Evolutionary conservation across 2,329 filamentous ascomycete genomes (phyloP).

Genomic region (Alternaria sp.): DNA sequence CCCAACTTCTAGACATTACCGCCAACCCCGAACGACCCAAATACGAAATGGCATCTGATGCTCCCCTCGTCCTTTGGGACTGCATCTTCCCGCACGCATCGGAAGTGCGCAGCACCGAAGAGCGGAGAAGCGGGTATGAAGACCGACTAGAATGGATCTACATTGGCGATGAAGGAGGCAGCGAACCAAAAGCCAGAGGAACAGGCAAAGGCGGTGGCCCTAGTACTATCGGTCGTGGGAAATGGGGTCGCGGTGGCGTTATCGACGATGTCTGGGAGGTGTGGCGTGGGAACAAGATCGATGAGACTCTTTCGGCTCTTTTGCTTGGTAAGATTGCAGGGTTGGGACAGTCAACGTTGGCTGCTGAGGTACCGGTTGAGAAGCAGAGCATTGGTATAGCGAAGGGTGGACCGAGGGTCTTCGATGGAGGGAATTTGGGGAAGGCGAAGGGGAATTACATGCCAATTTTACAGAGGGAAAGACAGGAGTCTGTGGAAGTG

Average conservation of each 20-base stretch:
- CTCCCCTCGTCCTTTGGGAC: slow-evolving; percentile 93
- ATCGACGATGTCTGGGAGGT: slow-evolving; percentile 74
- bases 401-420: slow-evolving; percentile 61
- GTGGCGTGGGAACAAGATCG: slow-evolving; percentile 87
- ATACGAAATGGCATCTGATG: slow-evolving; percentile 91
- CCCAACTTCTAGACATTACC: slow-evolving; percentile 75
- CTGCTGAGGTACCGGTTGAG: slow-evolving; percentile 19
- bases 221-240: slow-evolving; percentile 36
- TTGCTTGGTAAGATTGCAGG: slow-evolving; percentile 70
- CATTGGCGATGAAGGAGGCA: slow-evolving; percentile 69
- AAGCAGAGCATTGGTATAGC: slow-evolving; percentile 30
- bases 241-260: slow-evolving; percentile 49
- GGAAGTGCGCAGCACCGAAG: slow-evolving; percentile 50
- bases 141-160: slow-evolving; percentile 81
- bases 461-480: slow-evolving; percentile 63
- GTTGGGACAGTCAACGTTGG: slow-evolving; percentile 48
- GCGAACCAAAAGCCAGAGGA: slow-evolving; percentile 55
- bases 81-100: slow-evolving; percentile 77
- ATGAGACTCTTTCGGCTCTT: slow-evolving; percentile 81
- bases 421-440: slow-evolving; percentile 65
- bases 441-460: slow-evolving; percentile 66
- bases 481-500: slow-evolving; percentile 67
- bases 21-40: slow-evolving; percentile 78
- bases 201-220: slow-evolving; percentile 24
- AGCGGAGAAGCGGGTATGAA: slow-evolving; percentile 54